phyloP scores from a whole-genome alignment of 2,329 filamentous ascomycete species.

The Xylariales sp. region DNA sequence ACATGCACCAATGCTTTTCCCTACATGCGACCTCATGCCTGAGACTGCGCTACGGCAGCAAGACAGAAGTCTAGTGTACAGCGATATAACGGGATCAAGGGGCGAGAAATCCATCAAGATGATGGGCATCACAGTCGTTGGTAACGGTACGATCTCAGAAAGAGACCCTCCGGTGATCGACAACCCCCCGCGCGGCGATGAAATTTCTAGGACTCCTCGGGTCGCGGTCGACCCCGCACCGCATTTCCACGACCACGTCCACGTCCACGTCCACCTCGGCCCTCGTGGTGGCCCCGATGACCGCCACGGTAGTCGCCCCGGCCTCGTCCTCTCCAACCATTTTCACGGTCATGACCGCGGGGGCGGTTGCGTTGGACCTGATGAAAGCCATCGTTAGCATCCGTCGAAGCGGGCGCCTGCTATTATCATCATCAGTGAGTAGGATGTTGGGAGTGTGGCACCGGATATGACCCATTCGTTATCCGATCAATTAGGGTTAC shows the following conservation, averaged over 20 bases:
- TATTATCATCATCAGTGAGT: conserved; percentile 33
- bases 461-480: not conserved
- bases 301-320: conserved; percentile 49
- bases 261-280: conserved; percentile 48
- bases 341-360: conserved; percentile 49
- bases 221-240: conserved; percentile 44
- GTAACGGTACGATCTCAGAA: conserved; percentile 30
- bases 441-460: conserved; percentile 4
- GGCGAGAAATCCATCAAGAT: conserved; percentile 18
- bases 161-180: conserved; percentile 36
- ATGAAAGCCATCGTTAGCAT: conserved; percentile 50
- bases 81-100: conserved; percentile 29
- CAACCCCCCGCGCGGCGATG: conserved; percentile 37
- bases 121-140: conserved; percentile 32
- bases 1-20: conserved; percentile 36
- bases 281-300: conserved; percentile 46
- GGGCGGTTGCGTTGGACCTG: conserved; percentile 50
- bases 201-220: conserved; percentile 49
- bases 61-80: conserved; percentile 40
- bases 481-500: not conserved
- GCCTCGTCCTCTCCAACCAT: conserved; percentile 46
- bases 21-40: conserved; percentile 32
- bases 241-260: conserved; percentile 45
- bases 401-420: conserved; percentile 43
- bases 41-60: conserved; percentile 26